Percentiles rank a stretch among this genome's conserved stretches.
Evolutionary conservation across 768 basidiomycete species (phyloP).

Genomic region (Auricularia cornea): DNA sequence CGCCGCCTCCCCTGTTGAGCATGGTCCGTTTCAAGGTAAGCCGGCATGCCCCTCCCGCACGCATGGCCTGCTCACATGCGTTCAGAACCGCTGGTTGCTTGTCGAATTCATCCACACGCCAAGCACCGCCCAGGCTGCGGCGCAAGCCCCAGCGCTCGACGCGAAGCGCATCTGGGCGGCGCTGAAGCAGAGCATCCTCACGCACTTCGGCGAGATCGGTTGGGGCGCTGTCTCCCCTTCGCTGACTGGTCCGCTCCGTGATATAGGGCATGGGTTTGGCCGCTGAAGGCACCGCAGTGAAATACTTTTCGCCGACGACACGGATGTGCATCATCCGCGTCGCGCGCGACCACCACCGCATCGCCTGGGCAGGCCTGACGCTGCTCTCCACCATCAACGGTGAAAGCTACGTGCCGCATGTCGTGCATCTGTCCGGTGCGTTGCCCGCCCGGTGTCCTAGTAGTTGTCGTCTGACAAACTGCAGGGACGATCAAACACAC

Average conservation of each 20-base stretch:
- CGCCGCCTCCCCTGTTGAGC: too few relatives aligned
- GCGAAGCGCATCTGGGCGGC: constrained; percentile 62
- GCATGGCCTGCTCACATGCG: too few relatives aligned
- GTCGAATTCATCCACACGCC: constrained; percentile 63
- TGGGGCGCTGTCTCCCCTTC: constrained; percentile 76
- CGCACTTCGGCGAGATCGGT: constrained; percentile 75
- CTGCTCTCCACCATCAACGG: constrained; percentile 58
- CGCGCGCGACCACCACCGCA: constrained; percentile 67
- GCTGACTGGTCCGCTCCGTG: constrained; percentile 46
- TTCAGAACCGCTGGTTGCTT: constrained; percentile 89
- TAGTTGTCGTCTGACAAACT: background rate
- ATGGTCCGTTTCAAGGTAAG: too few relatives aligned
- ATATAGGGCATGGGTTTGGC: constrained; percentile 1
- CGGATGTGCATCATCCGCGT: constrained; percentile 81
- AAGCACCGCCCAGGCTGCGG: constrained; percentile 9
- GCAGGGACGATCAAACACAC: constrained; percentile 82
- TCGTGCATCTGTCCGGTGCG: constrained; percentile 74
- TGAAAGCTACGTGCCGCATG: constrained; percentile 55
- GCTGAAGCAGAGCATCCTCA: constrained; percentile 57
- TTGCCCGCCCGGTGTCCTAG: constrained; percentile 1
- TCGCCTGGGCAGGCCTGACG: constrained; percentile 74
- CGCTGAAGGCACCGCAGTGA: constrained; percentile 41
- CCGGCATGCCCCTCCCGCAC: too few relatives aligned
- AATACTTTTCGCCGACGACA: constrained; percentile 80
- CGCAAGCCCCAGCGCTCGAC: constrained; percentile 30